Evolutionary conservation across 1,284 basidiomycete genomes (phyloP), one percentile per base, ranked within the genome.

Genomic region (Leccinum variabile): DNA sequence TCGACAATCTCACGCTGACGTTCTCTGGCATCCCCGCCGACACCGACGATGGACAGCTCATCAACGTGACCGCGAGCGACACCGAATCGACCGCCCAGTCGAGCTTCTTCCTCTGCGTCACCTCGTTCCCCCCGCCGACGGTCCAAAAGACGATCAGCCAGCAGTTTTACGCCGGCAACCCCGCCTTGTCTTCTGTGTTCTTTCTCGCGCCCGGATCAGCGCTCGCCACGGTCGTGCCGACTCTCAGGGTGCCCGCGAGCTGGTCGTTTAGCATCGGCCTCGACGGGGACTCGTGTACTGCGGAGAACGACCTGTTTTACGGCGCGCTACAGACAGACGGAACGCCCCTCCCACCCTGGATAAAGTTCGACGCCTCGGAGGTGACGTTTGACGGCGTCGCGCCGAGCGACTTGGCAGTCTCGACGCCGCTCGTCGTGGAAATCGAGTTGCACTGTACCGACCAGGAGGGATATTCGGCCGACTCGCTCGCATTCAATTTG

Each of bases 221-320:
- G 16, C 75, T 92, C 52, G 68, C 71, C 18, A 80, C 81, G 14
- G 68, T 73, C 16, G 81, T 81, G 57, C 90, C 91, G 25, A 82
- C 85, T 13, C 75, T 97, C 60, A 82, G 94, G 53, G 83, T 97
- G 9, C 95, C 94, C 1, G 84, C 86, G 2, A 78, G 81, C 33
- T 97, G 95, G 94, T 94, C 92, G 0, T 98, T 97, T 77, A 95
- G 92, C 69, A 83, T 98, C 62, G 96, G 95, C 10, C 88, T 97
- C 69, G 78, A 87, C 50, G 81, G 84, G 63, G 79, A 84, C 57
- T 95, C 92, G 1, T 92, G 89, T 73, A 70, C 71, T 1, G 78
- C 82, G 16, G 60, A 72, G 18, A 76, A 77, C 56, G 74, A 77
- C 60, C 65, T 96, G 14, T 92, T 79, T 74, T 95, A 94, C 70